Evolutionary conservation across 148 eudicot genomes (phyloP), one percentile per base, ranked within the genome.

Genomic region (Heliamphora exappendiculata): DNA sequence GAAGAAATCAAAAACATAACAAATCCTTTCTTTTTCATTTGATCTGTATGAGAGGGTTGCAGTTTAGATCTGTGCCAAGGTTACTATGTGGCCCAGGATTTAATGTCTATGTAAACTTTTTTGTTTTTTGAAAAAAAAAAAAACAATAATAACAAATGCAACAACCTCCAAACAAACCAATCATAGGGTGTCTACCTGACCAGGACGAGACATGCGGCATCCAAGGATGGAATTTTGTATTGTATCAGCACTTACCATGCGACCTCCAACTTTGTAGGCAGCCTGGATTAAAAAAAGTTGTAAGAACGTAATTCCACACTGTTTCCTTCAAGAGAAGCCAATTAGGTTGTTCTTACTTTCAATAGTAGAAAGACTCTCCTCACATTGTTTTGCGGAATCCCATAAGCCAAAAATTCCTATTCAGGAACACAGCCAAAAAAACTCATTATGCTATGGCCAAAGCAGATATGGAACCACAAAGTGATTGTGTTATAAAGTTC

Each of bases 351-450:
- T 66, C 78, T 81, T 77, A 95, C 98, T 91, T 92, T 95, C 78
- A 95, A 80, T 73, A 92, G 97, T 65, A 91, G 86, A 88, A 89
- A 89, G 75, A 85, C 88, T 82, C 90, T 83, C 84, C 89, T 95
- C 80, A 95, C 82, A 75, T 91, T 95, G 87, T 87, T 95, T 82
- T 90, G 94, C 39, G 98, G 97, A 82, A 87, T 82, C 41, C 96
- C 98, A 78, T 95, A 95, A 16, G 98, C 97, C 85, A 95, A 79
- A 83, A 82, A 89, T 70, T 97, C 98, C 98, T 95, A 77, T 80
- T 70, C 67, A 51, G 71, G 49, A n/a, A n/a, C 34, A 59, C 7
- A 3, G 24, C n/a, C n/a, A 5, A 71, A 76, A 76, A n/a, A n/a
- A n/a, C n/a, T 17, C 13, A 78, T 33, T 41, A 80, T n/a, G 53